Evolutionary conservation across 768 basidiomycete species (phyloP).

Genomic region (Kwoniella europaea): DNA sequence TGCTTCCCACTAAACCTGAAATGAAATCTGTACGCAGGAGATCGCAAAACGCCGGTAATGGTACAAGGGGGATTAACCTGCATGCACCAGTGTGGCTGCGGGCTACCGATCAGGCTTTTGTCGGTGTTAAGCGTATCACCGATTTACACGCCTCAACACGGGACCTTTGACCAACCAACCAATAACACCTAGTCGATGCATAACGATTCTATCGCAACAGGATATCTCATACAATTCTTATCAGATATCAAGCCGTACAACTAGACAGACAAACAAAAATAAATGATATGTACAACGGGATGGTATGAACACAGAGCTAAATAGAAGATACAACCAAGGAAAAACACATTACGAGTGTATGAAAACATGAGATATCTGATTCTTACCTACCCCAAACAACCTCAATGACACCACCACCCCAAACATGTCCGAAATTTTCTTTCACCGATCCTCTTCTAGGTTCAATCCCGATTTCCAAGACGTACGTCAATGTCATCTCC

Average conservation of each 20-base stretch:
- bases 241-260: too few relatives aligned
- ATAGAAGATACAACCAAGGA: background rate
- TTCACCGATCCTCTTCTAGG: slow-evolving; percentile 48
- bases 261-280: too few relatives aligned
- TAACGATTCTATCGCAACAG: too few relatives aligned
- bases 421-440: slow-evolving; percentile 51
- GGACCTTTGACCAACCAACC: too few relatives aligned
- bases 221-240: too few relatives aligned
- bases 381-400: slow-evolving; percentile 37
- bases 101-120: too few relatives aligned
- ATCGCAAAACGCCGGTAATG: background rate
- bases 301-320: too few relatives aligned
- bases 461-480: slow-evolving; percentile 47
- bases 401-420: slow-evolving; percentile 51
- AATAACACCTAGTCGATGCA: too few relatives aligned
- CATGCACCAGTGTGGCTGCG: background rate
- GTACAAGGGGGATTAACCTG: too few relatives aligned
- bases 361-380: too few relatives aligned
- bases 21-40: background rate
- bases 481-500: slow-evolving; percentile 47
- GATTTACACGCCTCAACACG: background rate
- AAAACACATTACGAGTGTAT: background rate
- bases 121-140: slow-evolving; percentile 14
- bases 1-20: background rate
- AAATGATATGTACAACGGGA: too few relatives aligned